Conservation (phyloP, 129 eudicot species). For the sunflower (Helianthus annuus) region DNA sequence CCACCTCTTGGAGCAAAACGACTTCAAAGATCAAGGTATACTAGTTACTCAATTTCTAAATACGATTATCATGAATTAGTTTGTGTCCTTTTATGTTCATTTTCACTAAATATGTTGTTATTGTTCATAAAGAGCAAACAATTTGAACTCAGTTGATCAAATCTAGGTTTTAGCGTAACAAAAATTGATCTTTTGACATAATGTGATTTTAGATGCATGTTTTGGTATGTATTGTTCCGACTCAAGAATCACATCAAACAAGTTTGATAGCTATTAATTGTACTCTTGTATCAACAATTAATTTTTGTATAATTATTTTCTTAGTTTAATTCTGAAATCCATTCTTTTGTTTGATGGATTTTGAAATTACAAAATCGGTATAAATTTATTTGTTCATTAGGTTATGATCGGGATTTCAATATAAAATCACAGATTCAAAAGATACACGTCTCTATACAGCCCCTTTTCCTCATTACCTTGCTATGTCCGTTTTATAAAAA, state of each 20-base stretch:
- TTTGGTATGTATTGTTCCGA: not conserved
- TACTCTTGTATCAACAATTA: not conserved
- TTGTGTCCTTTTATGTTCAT: not conserved
- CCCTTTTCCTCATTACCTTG: too few species aligned
- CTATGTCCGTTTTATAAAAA: too few species aligned
- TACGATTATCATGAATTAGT: not conserved
- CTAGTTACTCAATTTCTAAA: not conserved
- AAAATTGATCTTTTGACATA: not conserved
- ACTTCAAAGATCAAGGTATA: slow-evolving; percentile 18
- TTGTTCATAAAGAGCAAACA: not conserved
- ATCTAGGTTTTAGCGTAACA: slow-evolving; percentile 15
- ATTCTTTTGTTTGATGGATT: not conserved
- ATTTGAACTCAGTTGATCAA: not conserved
- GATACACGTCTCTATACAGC: too few species aligned
- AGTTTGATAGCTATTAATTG: not conserved
- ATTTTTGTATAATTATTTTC: not conserved
- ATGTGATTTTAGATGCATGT: not conserved
- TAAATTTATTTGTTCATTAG: not conserved
- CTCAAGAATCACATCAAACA: slow-evolving; percentile 1
- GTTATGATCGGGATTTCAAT: not conserved
- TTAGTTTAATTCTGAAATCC: not conserved
- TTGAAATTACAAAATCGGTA: not conserved
- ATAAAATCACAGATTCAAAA: too few species aligned
- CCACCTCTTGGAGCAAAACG: not conserved
- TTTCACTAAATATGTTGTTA: not conserved